These are phyloP conservation scores for Tetracladium setigerum DNA, from an alignment of 495 filamentous ascomycete species.

Conservation along the genomic window DNA sequence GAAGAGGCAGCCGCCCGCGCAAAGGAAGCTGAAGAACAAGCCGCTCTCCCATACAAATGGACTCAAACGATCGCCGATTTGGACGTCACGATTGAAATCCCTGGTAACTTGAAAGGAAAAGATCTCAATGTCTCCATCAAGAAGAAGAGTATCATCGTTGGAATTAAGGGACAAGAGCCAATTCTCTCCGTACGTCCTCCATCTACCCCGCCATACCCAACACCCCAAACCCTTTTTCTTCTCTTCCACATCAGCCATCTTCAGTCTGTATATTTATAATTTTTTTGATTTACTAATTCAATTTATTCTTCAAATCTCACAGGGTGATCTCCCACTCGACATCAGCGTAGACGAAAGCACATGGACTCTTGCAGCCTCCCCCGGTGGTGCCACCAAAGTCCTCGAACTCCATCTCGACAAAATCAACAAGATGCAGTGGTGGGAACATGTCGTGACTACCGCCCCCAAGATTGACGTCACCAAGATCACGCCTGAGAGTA, in stretches of 20 bases:
- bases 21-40: constrained; percentile 82
- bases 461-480: constrained; percentile 88
- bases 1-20: constrained; percentile 64
- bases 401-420: constrained; percentile 92
- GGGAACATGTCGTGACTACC: constrained; percentile 77
- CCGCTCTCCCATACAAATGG: constrained; percentile 93
- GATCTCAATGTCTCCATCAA: constrained; percentile 81
- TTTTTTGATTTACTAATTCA: too few relatives aligned
- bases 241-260: not conserved
- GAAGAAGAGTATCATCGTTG: constrained; percentile 70
- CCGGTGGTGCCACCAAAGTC: constrained; percentile 55
- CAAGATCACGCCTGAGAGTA: constrained; percentile 91
- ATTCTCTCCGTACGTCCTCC: constrained; percentile 63
- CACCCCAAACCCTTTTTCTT: not conserved
- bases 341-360: constrained; percentile 81
- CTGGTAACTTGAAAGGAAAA: constrained; percentile 72
- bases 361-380: constrained; percentile 78
- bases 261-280: too few relatives aligned
- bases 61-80: constrained; percentile 89
- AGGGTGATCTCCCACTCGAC: constrained; percentile 81
- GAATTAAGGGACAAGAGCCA: constrained; percentile 79
- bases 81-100: constrained; percentile 67
- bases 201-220: not conserved
- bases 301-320: not conserved
- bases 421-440: constrained; percentile 96